A percentile compares a stretch with the other conserved stretches of the same genome.
phyloP scores from a whole-genome alignment of 371 early-diverging fungal species.

The Lichtheimia ramosa region DNA sequence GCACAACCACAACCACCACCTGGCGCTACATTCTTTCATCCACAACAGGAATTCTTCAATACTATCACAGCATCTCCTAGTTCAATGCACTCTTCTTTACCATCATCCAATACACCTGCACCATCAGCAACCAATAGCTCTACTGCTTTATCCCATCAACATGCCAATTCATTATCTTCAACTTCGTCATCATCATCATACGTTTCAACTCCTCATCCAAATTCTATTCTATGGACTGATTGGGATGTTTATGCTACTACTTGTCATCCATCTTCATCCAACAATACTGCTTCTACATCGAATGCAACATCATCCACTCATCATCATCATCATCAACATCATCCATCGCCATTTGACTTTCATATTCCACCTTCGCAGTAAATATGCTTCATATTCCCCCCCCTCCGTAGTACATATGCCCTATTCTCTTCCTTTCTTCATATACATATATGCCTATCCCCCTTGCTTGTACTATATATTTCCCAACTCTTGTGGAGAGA shows the following conservation, averaged over 20 bases:
- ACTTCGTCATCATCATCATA: slow-evolving; percentile 14
- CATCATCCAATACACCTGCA: slow-evolving; percentile 2
- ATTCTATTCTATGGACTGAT: slow-evolving; percentile 9
- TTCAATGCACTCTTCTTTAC: neutral
- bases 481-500: neutral
- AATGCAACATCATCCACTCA: neutral
- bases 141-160: neutral
- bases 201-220: slow-evolving; percentile 9
- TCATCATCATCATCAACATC: slow-evolving; percentile 5
- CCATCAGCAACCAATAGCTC: neutral
- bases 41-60: neutral
- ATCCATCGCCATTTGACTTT: slow-evolving; percentile 1
- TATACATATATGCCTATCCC: neutral
- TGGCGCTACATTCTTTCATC: neutral
- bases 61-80: neutral
- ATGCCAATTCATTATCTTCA: slow-evolving; percentile 9
- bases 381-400: neutral
- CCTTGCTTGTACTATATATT: neutral
- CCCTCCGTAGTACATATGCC: too few relatives aligned
- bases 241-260: slow-evolving; percentile 8
- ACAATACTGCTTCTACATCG: neutral
- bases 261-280: neutral
- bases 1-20: slow-evolving; percentile 2
- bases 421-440: neutral
- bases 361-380: slow-evolving; percentile 4